A percentile compares a stretch with the other conserved stretches of the same genome.
Evolutionary conservation across 2,329 filamentous ascomycete genomes (phyloP).

Genomic region (Fusarium denticulatum): DNA sequence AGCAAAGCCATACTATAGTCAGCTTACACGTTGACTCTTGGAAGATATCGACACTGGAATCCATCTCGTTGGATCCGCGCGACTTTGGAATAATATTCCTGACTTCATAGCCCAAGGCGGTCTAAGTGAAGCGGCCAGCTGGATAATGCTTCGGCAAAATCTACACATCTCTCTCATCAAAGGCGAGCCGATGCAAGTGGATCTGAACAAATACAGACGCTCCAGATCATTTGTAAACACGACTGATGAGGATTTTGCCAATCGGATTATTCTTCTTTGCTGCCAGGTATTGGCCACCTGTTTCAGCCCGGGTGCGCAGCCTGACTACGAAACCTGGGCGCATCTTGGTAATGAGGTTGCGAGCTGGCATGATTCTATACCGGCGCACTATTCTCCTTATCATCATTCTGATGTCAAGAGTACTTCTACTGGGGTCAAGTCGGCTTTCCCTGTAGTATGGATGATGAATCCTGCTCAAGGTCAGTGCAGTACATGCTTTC

Average conservation of each 20-base stretch:
- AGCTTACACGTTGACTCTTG: background rate
- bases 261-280: slow-evolving; percentile 42
- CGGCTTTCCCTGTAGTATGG: slow-evolving; percentile 29
- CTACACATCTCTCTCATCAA: slow-evolving; percentile 57
- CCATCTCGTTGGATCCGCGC: slow-evolving; percentile 42
- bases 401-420: slow-evolving; percentile 9
- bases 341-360: slow-evolving; percentile 35
- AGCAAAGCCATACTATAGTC: no score
- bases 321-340: slow-evolving; percentile 33
- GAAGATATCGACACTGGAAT: slow-evolving; percentile 42
- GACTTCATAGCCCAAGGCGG: slow-evolving; percentile 44
- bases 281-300: slow-evolving; percentile 47
- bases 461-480: slow-evolving; percentile 10
- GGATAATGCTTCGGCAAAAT: slow-evolving; percentile 60
- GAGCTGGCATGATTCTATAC: slow-evolving; percentile 36
- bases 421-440: slow-evolving; percentile 3
- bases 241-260: slow-evolving; percentile 42
- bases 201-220: slow-evolving; percentile 48
- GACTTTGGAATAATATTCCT: slow-evolving; percentile 43
- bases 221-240: slow-evolving; percentile 39
- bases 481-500: fast-evolving
- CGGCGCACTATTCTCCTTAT: background rate
- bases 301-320: slow-evolving; percentile 45
- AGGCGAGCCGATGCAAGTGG: slow-evolving; percentile 50
- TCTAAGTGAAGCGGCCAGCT: slow-evolving; percentile 56